Evolutionary conservation across 495 filamentous ascomycete species (phyloP).

Genomic region (Neurospora pannonica): DNA sequence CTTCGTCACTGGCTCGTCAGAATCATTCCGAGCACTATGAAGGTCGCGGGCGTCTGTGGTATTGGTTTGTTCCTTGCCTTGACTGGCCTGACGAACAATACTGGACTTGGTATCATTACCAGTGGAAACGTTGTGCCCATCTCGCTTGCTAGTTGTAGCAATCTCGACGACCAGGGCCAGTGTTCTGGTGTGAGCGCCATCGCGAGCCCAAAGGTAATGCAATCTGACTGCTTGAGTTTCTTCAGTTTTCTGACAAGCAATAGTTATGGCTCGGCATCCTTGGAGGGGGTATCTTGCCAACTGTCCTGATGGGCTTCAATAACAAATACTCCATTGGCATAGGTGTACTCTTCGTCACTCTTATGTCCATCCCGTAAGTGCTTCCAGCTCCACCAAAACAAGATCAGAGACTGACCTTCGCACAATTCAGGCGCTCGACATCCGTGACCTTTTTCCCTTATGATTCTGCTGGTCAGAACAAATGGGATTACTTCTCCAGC

Average conservation of each 20-base stretch:
- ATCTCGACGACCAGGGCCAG: slow-evolving; percentile 26
- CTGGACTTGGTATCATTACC: slow-evolving; percentile 67
- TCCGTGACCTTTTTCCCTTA: slow-evolving; percentile 71
- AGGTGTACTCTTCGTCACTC: slow-evolving; percentile 73
- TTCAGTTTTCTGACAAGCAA: slow-evolving; percentile 8
- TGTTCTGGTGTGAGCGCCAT: slow-evolving; percentile 43
- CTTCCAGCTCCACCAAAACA: neutral
- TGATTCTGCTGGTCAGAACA: slow-evolving; percentile 50
- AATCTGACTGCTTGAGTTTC: neutral
- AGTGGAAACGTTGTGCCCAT: slow-evolving; percentile 51
- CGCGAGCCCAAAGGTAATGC: slow-evolving; percentile 52
- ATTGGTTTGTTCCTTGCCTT: slow-evolving; percentile 72
- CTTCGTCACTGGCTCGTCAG: slow-evolving; percentile 80
- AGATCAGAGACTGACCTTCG: neutral
- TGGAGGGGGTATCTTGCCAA: slow-evolving; percentile 65
- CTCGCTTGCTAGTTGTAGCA: slow-evolving; percentile 57
- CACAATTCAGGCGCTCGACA: slow-evolving; percentile 46
- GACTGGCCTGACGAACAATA: slow-evolving; percentile 66
- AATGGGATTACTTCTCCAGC: slow-evolving; percentile 64
- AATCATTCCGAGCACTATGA: slow-evolving; percentile 68
- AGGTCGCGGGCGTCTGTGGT: slow-evolving; percentile 69
- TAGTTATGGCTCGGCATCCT: slow-evolving; percentile 72
- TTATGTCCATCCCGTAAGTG: slow-evolving; percentile 66
- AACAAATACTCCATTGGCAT: slow-evolving; percentile 72
- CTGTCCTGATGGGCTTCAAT: slow-evolving; percentile 69